Conservation (phyloP, 768 basidiomycete species). For the Pholiota conissans region DNA sequence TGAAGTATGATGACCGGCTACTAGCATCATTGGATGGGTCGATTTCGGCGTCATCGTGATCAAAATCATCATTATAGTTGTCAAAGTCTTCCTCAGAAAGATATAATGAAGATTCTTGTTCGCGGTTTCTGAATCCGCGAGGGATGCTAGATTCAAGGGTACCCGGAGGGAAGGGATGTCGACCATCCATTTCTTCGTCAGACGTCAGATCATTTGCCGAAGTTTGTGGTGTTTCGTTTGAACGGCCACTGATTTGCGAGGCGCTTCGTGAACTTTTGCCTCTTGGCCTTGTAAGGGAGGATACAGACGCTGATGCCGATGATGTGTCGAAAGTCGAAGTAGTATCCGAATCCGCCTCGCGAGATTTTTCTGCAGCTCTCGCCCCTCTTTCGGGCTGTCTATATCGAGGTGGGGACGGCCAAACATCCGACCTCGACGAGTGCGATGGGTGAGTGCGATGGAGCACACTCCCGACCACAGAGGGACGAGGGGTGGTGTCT, state of each 20-base stretch:
- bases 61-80: constrained; percentile 41
- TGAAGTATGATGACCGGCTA: constrained; percentile 24
- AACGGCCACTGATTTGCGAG: constrained; percentile 25
- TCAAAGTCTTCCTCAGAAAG: constrained; percentile 30
- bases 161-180: constrained; percentile 30
- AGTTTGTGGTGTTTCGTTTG: constrained; percentile 33
- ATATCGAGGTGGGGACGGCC: constrained; percentile 10
- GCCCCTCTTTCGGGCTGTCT: constrained; percentile 4
- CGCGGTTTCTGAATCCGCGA: constrained; percentile 1
- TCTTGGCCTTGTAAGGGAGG: constrained; percentile 38
- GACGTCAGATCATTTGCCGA: constrained; percentile 36
- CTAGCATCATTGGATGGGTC: constrained; percentile 30
- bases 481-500: constrained; percentile 54
- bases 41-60: constrained; percentile 34
- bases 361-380: constrained; percentile 13
- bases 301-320: constrained; percentile 44
- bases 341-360: constrained; percentile 33
- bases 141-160: constrained; percentile 2
- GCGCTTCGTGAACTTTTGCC: constrained; percentile 23
- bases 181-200: constrained; percentile 36
- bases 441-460: constrained; percentile 34
- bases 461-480: constrained; percentile 36
- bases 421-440: constrained; percentile 10
- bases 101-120: constrained; percentile 22
- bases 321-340: constrained; percentile 51